These are phyloP conservation scores for Scedosporium aurantiacum DNA, from an alignment of 2,329 filamentous ascomycete species.

Conservation along the genomic window DNA sequence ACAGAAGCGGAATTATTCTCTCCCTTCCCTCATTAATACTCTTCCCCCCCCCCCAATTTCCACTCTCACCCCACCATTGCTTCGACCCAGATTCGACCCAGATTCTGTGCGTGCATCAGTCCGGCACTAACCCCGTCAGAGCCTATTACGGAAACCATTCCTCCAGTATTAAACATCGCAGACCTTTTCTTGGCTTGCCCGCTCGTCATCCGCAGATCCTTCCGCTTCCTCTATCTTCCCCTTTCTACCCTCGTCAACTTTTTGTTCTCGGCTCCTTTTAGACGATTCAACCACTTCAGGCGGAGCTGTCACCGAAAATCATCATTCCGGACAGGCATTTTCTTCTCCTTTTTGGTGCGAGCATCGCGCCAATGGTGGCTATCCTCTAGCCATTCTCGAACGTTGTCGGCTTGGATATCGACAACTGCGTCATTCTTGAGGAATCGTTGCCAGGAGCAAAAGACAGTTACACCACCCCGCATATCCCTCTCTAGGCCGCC, in stretches of 20 bases:
- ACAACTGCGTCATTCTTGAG: not conserved
- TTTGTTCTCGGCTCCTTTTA: not conserved
- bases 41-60: not conserved
- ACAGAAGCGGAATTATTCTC: no score
- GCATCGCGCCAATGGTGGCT: no score
- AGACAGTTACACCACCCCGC: not conserved
- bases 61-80: not conserved
- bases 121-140: not conserved
- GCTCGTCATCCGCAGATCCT: not conserved
- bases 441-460: not conserved
- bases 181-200: not conserved
- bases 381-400: not conserved
- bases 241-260: not conserved
- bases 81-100: not conserved
- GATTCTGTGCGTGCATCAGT: not conserved
- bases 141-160: not conserved
- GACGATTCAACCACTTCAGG: not conserved
- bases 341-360: not conserved
- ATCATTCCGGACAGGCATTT: not conserved
- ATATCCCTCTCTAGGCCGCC: not conserved
- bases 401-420: not conserved
- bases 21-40: no score
- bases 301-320: not conserved
- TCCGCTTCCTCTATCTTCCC: not conserved
- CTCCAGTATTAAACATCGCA: not conserved